phyloP scores from a whole-genome alignment of 345 rosid genomes.

The Sisymbrium altissimum region DNA sequence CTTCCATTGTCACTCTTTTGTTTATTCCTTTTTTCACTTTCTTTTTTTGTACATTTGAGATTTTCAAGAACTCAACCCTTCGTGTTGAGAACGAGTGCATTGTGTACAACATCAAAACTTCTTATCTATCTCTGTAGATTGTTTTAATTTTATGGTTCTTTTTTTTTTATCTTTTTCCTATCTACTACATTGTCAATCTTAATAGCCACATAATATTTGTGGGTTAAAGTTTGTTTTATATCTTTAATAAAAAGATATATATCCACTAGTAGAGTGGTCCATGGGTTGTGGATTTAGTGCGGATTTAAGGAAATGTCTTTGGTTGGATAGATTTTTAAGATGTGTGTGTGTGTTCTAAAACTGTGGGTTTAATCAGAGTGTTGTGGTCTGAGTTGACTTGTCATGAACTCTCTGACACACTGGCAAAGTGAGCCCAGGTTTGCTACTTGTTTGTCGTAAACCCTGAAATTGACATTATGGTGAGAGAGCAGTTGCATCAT shows the following conservation, averaged over 20 bases:
- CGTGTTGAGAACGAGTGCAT: constrained; percentile 35
- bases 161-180: neutral
- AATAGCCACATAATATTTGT: constrained; percentile 27
- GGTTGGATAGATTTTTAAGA: constrained; percentile 30
- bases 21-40: neutral
- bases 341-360: constrained; percentile 5
- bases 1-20: constrained; percentile 4
- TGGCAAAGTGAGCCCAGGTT: constrained; percentile 37
- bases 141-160: neutral
- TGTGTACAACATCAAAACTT: neutral
- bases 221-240: neutral
- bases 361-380: constrained; percentile 26
- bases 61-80: constrained; percentile 23
- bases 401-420: constrained; percentile 36
- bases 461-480: constrained; percentile 21
- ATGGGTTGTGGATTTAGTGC: constrained; percentile 27
- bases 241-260: neutral
- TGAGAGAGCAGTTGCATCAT: constrained; percentile 26
- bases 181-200: constrained; percentile 18
- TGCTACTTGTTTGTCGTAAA: constrained; percentile 28
- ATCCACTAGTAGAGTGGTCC: constrained; percentile 33
- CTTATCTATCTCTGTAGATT: neutral
- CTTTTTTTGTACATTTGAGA: constrained; percentile 26
- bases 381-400: constrained; percentile 33
- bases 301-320: constrained; percentile 35